phyloP scores from a whole-genome alignment of 345 rosid genomes.

The Excoecaria cochinchinensis region DNA sequence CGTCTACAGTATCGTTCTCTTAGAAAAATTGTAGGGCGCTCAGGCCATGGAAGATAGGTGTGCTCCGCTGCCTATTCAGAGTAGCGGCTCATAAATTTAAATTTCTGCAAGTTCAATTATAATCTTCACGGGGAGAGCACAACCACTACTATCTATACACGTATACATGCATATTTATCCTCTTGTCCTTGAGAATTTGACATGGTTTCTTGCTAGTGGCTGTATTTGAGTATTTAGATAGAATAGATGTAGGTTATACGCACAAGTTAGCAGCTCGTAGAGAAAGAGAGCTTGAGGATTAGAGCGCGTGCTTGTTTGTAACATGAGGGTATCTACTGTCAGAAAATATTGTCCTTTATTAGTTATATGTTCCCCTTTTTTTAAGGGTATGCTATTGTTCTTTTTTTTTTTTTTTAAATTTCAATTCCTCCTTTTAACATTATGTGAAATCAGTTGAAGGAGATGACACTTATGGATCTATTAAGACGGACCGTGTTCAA shows the following conservation, averaged over 20 bases:
- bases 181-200: constrained; percentile 1
- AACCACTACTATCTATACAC: constrained; percentile 3
- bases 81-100: constrained; percentile 43
- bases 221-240: constrained; percentile 20
- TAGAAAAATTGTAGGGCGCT: constrained; percentile 44
- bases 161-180: neutral
- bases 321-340: neutral
- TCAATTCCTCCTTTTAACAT: no score
- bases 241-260: constrained; percentile 20
- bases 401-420: no score
- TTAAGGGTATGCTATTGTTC: no score
- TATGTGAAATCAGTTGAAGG: no score
- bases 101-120: neutral
- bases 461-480: no score
- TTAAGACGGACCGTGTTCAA: no score
- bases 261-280: constrained; percentile 22
- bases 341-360: neutral
- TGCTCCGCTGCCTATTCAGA: constrained; percentile 49
- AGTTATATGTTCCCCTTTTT: no score
- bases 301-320: constrained; percentile 1
- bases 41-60: constrained; percentile 51
- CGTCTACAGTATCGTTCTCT: constrained; percentile 97
- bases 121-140: constrained; percentile 8
- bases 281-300: constrained; percentile 11
- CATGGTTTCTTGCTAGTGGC: constrained; percentile 6